phyloP scores from a whole-genome alignment of 805 yeast species.

The Candida glaebosa region DNA sequence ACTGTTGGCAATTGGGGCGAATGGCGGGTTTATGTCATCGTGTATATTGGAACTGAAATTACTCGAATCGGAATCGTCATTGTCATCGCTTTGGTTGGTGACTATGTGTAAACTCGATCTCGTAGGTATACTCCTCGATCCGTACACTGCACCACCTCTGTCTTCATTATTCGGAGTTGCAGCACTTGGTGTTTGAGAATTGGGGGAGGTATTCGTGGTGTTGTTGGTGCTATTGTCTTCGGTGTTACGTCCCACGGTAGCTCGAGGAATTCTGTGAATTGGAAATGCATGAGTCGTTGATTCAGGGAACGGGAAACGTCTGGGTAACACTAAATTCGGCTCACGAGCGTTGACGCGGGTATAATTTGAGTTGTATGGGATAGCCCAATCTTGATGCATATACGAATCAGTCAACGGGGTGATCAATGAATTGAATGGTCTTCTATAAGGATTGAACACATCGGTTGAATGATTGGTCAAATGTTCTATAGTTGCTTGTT shows the following conservation, averaged over 20 bases:
- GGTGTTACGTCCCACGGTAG: not conserved
- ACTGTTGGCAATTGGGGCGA: slow-evolving; percentile 6
- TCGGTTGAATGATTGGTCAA: slow-evolving; percentile 30
- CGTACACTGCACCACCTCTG: not conserved
- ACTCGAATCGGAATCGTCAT: slow-evolving; percentile 1
- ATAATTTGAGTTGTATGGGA: slow-evolving; percentile 14
- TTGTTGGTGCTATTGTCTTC: no score
- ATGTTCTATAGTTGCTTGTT: slow-evolving; percentile 20
- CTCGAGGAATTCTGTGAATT: slow-evolving; percentile 5
- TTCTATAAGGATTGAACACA: slow-evolving; percentile 33
- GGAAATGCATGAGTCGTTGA: slow-evolving; percentile 6
- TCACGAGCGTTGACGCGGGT: slow-evolving; percentile 12
- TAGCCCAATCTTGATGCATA: slow-evolving; percentile 33
- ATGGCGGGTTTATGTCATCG: not conserved
- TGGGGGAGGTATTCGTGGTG: not conserved
- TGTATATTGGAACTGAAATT: not conserved
- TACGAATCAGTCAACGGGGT: slow-evolving; percentile 39
- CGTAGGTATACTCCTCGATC: not conserved
- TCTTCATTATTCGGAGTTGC: not conserved
- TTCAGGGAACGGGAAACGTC: slow-evolving; percentile 26
- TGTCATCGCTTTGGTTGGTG: slow-evolving; percentile 5
- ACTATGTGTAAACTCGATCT: not conserved
- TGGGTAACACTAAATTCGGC: slow-evolving; percentile 29
- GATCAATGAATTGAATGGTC: slow-evolving; percentile 31
- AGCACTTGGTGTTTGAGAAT: not conserved